Evolutionary conservation across 1,139 yeast genomes (phyloP).

Genomic region (Hemisphaericaspora xylofermentans): DNA sequence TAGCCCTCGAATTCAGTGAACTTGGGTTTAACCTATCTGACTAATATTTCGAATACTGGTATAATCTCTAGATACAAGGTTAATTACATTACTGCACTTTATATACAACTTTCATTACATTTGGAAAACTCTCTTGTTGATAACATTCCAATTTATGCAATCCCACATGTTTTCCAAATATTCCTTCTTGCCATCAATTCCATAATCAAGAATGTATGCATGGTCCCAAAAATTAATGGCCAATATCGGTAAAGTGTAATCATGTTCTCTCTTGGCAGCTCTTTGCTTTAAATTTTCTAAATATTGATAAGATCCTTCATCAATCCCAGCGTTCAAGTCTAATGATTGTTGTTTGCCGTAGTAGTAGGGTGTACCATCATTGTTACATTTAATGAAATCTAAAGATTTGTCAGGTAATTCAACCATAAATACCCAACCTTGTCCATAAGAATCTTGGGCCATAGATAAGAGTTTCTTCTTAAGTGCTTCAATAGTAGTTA

Average conservation of each 20-base stretch:
- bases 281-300: conserved; percentile 48
- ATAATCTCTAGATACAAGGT: conserved; percentile 5
- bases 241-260: conserved; percentile 75
- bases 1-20: conserved; percentile 12
- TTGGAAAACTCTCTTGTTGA: conserved; percentile 59
- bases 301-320: conserved; percentile 49
- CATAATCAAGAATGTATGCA: conserved; percentile 81
- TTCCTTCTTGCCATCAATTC: conserved; percentile 69
- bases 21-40: conserved; percentile 3
- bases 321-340: conserved; percentile 74
- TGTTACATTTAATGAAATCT: conserved; percentile 62
- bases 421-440: conserved; percentile 88
- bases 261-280: conserved; percentile 48
- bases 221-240: conserved; percentile 87
- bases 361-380: conserved; percentile 90
- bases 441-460: conserved; percentile 59
- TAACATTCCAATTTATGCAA: conserved; percentile 83
- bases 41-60: not conserved
- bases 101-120: conserved; percentile 19
- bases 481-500: conserved; percentile 50
- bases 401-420: conserved; percentile 71
- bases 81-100: no score
- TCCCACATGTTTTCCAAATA: conserved; percentile 78
- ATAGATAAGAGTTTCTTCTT: conserved; percentile 51
- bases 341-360: conserved; percentile 71